Percentiles rank a stretch among this genome's conserved stretches.
phyloP scores from a whole-genome alignment of 2,329 filamentous ascomycete genomes.

The Cladorrhinum sp. region DNA sequence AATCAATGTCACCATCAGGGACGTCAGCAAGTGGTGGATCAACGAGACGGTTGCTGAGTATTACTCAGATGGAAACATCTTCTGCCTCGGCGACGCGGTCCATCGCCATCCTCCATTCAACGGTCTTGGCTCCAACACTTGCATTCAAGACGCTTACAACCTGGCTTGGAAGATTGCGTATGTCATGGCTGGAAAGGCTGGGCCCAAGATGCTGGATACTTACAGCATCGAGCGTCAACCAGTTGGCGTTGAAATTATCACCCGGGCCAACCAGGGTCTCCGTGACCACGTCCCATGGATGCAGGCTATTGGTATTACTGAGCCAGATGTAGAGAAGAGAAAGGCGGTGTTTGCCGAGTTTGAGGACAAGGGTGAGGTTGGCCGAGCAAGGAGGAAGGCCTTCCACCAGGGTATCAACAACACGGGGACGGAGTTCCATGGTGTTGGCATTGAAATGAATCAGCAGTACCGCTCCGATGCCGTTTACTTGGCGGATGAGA shows the following conservation, averaged over 20 bases:
- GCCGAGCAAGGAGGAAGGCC: slow-evolving; percentile 36
- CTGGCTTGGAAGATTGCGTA: slow-evolving; percentile 53
- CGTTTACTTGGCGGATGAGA: slow-evolving; percentile 44
- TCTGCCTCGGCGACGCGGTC: slow-evolving; percentile 55
- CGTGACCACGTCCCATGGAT: slow-evolving; percentile 47
- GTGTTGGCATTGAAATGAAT: slow-evolving; percentile 57
- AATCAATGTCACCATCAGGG: slow-evolving; percentile 46
- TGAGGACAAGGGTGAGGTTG: slow-evolving; percentile 36
- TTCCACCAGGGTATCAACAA: slow-evolving; percentile 42
- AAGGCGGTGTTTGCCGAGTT: slow-evolving; percentile 39
- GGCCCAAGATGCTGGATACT: slow-evolving; percentile 38
- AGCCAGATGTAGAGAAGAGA: slow-evolving; percentile 38
- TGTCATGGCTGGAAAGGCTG: slow-evolving; percentile 39
- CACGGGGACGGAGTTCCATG: slow-evolving; percentile 50
- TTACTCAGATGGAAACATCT: slow-evolving; percentile 42
- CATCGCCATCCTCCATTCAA: slow-evolving; percentile 56
- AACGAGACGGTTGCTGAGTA: slow-evolving; percentile 59
- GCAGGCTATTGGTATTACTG: slow-evolving; percentile 43
- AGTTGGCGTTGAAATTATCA: slow-evolving; percentile 45
- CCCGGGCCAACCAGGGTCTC: slow-evolving; percentile 54
- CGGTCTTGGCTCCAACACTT: slow-evolving; percentile 56
- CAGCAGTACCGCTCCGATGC: slow-evolving; percentile 49
- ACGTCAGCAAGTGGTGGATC: slow-evolving; percentile 56
- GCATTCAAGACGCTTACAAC: slow-evolving; percentile 54
- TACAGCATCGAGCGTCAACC: slow-evolving; percentile 48